Conservation (phyloP, 2,329 filamentous ascomycete genomes). For the Xylaria sp. region DNA sequence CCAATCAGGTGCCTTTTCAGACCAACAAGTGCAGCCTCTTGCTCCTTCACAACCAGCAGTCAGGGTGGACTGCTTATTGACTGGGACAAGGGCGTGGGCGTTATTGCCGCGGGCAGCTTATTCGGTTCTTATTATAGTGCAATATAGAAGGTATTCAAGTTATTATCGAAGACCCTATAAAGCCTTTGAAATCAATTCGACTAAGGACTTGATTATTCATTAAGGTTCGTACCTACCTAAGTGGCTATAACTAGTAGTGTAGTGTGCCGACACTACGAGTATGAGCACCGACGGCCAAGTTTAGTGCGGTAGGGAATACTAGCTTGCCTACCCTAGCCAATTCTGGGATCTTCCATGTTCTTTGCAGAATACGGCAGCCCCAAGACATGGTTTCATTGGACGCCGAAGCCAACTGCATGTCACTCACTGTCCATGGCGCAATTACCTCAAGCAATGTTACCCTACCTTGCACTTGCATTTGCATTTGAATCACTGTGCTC, state of each 20-base stretch:
- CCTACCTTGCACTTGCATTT: constrained; percentile 10
- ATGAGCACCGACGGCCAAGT: background rate
- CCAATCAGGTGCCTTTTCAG: background rate
- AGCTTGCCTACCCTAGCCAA: background rate
- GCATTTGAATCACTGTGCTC: constrained; percentile 19
- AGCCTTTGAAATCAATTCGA: too few species aligned
- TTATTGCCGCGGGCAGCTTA: background rate
- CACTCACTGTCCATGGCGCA: constrained; percentile 21
- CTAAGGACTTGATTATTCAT: too few species aligned
- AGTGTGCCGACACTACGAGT: background rate
- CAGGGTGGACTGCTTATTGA: too few species aligned
- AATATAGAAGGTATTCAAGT: too few species aligned
- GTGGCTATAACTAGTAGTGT: too few species aligned
- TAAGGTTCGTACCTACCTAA: too few species aligned
- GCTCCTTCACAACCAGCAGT: background rate
- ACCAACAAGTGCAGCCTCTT: background rate
- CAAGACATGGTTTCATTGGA: constrained; percentile 30
- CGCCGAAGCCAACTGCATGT: constrained; percentile 27
- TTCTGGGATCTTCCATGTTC: constrained; percentile 13
- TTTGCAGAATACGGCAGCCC: constrained; percentile 12
- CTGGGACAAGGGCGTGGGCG: too few species aligned
- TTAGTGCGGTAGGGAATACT: background rate
- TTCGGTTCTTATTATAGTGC: too few species aligned
- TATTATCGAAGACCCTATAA: too few species aligned
- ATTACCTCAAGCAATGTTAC: constrained; percentile 24